Evolutionary conservation across 768 basidiomycete genomes (phyloP).

Genomic region (Mycena chlorophos): DNA sequence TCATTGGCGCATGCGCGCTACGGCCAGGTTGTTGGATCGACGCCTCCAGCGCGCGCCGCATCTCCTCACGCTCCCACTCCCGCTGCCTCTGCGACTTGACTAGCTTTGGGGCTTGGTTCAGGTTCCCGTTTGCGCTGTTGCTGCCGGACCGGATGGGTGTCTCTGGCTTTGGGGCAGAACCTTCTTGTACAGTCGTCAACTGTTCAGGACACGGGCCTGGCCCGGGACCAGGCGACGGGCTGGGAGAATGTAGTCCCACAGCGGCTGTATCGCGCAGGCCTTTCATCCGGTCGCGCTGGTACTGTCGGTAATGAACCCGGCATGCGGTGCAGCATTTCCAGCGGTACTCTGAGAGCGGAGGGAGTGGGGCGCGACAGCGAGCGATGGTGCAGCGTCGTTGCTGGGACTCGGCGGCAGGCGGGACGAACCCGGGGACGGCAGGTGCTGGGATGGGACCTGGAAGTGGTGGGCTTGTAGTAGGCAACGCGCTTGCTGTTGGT

Average conservation of each 20-base stretch:
- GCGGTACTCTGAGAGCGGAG: conserved; percentile 13
- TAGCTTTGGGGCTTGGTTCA: background rate
- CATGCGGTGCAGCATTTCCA: conserved; percentile 22
- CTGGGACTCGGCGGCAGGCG: background rate
- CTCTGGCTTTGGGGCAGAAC: no score
- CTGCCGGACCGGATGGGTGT: no score
- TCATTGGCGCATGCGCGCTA: background rate
- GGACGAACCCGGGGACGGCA: background rate
- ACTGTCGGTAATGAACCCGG: conserved; percentile 20
- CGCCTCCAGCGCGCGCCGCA: conserved; percentile 13
- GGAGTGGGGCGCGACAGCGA: conserved; percentile 18
- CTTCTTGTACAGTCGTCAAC: no score
- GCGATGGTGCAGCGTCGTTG: conserved; percentile 20
- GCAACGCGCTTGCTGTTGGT: background rate
- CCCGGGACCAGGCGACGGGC: no score
- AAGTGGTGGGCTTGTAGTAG: background rate
- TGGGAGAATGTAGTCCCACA: no score
- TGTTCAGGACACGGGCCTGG: no score
- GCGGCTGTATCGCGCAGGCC: conserved; percentile 2
- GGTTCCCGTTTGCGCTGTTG: no score
- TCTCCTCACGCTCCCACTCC: conserved; percentile 20
- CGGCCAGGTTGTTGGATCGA: background rate
- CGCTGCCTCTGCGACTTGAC: conserved; percentile 3
- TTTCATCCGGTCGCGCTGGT: conserved; percentile 17
- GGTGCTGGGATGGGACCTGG: no score